These are phyloP conservation scores for Miamiensis avidus DNA, from an alignment of 169 alveolate genomes.

Conservation along the genomic window DNA sequence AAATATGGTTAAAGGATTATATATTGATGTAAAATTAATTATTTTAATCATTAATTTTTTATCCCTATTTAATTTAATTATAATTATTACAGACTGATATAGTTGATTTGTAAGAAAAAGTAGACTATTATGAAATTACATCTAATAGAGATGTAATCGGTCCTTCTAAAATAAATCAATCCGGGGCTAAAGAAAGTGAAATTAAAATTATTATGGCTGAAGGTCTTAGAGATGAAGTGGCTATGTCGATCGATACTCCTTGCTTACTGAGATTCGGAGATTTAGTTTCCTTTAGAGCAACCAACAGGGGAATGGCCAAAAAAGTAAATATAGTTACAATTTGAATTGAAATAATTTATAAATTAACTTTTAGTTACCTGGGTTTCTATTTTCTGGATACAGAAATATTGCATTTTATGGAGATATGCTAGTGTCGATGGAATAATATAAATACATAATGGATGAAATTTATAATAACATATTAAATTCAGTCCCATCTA, in stretches of 20 bases:
- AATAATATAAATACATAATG: constrained; percentile 24
- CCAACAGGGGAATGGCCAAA: constrained; percentile 58
- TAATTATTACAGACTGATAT: not conserved
- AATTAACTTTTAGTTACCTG: constrained; percentile 49
- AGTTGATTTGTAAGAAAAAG: not conserved
- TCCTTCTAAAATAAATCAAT: too few relatives aligned
- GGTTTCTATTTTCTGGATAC: constrained; percentile 58
- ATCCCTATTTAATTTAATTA: too few relatives aligned
- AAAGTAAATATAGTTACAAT: constrained; percentile 21
- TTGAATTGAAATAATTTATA: too few relatives aligned
- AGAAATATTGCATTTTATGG: constrained; percentile 45
- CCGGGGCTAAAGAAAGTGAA: constrained; percentile 41
- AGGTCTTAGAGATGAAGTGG: constrained; percentile 57
- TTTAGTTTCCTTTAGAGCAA: constrained; percentile 24
- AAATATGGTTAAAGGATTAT: constrained; percentile 38
- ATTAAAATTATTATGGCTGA: constrained; percentile 60
- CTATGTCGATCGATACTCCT: constrained; percentile 56
- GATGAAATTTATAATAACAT: not conserved
- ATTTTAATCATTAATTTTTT: constrained; percentile 1
- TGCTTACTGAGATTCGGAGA: constrained; percentile 28
- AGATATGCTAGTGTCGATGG: constrained; percentile 47
- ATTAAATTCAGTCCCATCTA: too few relatives aligned
- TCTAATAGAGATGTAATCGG: not conserved
- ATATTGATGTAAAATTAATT: constrained; percentile 17
- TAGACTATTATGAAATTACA: constrained; percentile 2